These are phyloP conservation scores for Chrysosphaeria jannelii DNA, from an alignment of 2,329 filamentous ascomycete genomes.

Conservation along the genomic window DNA sequence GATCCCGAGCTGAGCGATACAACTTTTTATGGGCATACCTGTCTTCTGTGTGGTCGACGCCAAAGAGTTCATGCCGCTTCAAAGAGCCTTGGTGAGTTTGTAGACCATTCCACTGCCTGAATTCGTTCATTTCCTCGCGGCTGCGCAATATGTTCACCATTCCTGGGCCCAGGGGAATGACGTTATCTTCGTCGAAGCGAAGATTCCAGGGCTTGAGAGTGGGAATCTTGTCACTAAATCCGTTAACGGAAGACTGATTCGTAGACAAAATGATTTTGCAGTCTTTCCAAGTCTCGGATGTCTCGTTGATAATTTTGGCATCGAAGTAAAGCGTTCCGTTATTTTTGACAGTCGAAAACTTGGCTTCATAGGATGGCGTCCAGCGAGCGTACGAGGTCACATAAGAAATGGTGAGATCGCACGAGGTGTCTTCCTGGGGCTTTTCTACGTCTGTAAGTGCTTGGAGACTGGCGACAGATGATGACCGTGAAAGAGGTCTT, in stretches of 20 bases:
- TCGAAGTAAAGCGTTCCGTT: conserved; percentile 26
- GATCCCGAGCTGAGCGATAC: too few relatives aligned
- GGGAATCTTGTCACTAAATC: conserved; percentile 23
- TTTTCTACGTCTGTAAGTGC: conserved; percentile 20
- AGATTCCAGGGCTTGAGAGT: conserved; percentile 24
- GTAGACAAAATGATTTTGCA: conserved; percentile 30
- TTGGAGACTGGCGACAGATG: conserved; percentile 14
- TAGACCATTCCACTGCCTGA: conserved; percentile 8
- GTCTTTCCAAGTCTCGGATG: conserved; percentile 30
- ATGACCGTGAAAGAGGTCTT: too few relatives aligned
- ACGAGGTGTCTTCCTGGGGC: conserved; percentile 14
- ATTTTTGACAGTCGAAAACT: conserved; percentile 22
- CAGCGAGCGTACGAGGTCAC: conserved; percentile 26
- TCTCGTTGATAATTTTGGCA: conserved; percentile 28
- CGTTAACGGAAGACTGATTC: conserved; percentile 26
- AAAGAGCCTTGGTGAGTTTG: conserved; percentile 5
- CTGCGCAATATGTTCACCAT: conserved; percentile 12
- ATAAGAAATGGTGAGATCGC: conserved; percentile 24
- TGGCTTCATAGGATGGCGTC: conserved; percentile 29
- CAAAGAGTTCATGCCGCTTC: conserved; percentile 10
- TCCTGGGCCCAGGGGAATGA: conserved; percentile 1
- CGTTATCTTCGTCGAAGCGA: conserved; percentile 11
- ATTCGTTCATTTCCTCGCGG: conserved; percentile 10
- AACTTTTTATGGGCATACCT: too few relatives aligned
- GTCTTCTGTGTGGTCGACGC: conserved; percentile 4